These are phyloP conservation scores for Xylaria cubensis DNA, from an alignment of 495 filamentous ascomycete genomes.

Conservation along the genomic window DNA sequence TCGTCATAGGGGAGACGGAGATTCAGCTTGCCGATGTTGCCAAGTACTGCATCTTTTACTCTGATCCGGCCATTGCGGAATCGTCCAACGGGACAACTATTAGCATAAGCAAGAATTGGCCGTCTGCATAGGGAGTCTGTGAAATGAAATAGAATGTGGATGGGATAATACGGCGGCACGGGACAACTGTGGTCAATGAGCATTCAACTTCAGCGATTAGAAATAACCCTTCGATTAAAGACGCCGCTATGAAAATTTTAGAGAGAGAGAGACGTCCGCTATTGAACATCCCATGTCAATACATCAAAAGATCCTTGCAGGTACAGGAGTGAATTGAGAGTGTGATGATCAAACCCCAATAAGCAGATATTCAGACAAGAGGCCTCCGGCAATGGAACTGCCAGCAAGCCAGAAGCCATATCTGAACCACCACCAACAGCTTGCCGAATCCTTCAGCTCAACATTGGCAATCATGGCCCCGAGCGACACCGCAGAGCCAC, in stretches of 20 bases:
- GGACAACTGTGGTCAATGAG: not conserved
- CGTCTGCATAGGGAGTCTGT: constrained; percentile 3
- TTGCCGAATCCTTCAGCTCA: constrained; percentile 43
- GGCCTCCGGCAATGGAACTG: constrained; percentile 39
- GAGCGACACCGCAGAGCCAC: constrained; percentile 40
- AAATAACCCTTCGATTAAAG: not conserved
- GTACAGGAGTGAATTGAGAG: constrained; percentile 3
- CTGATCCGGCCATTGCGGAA: constrained; percentile 15
- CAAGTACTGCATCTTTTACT: constrained; percentile 31
- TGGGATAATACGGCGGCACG: constrained; percentile 15
- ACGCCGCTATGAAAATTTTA: not conserved
- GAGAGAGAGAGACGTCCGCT: constrained; percentile 4
- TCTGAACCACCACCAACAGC: constrained; percentile 52
- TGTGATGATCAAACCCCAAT: not conserved
- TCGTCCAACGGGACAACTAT: constrained; percentile 24
- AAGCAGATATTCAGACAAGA: constrained; percentile 41
- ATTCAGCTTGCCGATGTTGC: constrained; percentile 30
- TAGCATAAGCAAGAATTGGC: constrained; percentile 30
- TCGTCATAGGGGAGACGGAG: constrained; percentile 30
- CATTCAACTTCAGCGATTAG: not conserved
- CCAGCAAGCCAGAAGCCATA: constrained; percentile 47
- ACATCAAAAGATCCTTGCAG: not conserved
- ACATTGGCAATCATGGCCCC: constrained; percentile 48
- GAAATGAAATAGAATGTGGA: not conserved
- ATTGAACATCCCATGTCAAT: not conserved